phyloP scores from a whole-genome alignment of 2,329 filamentous ascomycete species.

The Neocatenulostroma microsporum region DNA sequence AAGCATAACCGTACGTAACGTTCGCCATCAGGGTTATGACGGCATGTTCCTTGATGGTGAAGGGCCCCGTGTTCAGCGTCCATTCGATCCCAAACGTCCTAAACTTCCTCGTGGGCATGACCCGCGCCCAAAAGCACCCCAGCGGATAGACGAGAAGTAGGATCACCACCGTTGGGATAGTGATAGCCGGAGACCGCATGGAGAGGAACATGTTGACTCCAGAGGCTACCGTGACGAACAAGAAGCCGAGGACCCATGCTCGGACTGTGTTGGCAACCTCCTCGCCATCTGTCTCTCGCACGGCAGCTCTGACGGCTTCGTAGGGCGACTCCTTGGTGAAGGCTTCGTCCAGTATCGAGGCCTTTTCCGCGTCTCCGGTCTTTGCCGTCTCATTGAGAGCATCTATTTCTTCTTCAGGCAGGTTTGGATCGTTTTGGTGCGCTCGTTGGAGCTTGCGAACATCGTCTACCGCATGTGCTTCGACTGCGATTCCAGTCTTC shows the following conservation, averaged over 20 bases:
- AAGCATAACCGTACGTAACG: constrained; percentile 36
- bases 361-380: constrained; percentile 10
- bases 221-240: constrained; percentile 37
- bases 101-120: constrained; percentile 49
- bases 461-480: constrained; percentile 11
- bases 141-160: constrained; percentile 75
- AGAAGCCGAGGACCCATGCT: constrained; percentile 39
- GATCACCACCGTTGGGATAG: constrained; percentile 80
- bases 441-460: constrained; percentile 9
- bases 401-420: constrained; percentile 13
- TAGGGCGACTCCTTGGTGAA: constrained; percentile 14
- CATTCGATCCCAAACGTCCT: constrained; percentile 11
- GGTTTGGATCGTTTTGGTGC: constrained; percentile 15
- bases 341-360: constrained; percentile 9
- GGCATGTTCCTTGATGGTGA: constrained; percentile 52
- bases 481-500: no score
- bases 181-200: constrained; percentile 79
- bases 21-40: constrained; percentile 33
- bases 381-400: constrained; percentile 12
- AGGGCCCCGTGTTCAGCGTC: constrained; percentile 42
- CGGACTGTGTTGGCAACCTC: constrained; percentile 34
- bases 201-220: constrained; percentile 72
- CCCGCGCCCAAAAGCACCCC: constrained; percentile 68
- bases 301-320: constrained; percentile 34
- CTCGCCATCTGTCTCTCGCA: constrained; percentile 39